Evolutionary conservation across 148 eudicot species (phyloP).

Genomic region (Fallopia convolvulus): DNA sequence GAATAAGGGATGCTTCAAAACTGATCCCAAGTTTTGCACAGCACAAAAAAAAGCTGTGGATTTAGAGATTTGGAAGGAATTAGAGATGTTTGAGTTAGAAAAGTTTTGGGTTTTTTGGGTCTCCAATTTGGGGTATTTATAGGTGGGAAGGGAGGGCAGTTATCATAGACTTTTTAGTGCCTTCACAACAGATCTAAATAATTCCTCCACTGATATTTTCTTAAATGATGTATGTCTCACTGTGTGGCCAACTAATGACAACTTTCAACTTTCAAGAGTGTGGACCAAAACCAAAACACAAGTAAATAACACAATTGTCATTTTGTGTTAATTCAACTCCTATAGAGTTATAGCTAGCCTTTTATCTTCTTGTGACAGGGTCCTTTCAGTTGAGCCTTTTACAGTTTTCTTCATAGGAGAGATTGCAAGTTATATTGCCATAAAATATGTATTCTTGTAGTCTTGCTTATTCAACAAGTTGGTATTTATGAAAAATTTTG

Average conservation of each 20-base stretch:
- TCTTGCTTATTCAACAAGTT: not conserved
- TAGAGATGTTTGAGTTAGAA: not conserved
- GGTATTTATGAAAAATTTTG: not conserved
- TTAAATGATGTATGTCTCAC: not conserved
- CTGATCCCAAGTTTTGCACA: not conserved
- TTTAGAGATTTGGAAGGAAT: not conserved
- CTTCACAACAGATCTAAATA: not conserved
- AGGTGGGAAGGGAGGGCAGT: not conserved
- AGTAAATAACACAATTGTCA: conserved; percentile 6
- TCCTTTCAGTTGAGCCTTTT: not conserved
- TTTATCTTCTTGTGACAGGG: not conserved
- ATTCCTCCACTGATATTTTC: not conserved
- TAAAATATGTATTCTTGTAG: not conserved
- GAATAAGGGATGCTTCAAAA: not conserved
- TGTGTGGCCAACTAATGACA: conserved; percentile 1
- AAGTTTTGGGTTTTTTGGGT: not conserved
- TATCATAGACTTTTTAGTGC: not conserved
- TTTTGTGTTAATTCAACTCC: not conserved
- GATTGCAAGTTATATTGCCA: not conserved
- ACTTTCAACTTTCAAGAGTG: conserved; percentile 1
- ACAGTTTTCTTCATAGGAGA: conserved; percentile 5
- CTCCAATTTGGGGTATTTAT: not conserved
- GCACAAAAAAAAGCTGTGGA: conserved; percentile 9
- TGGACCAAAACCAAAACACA: not conserved
- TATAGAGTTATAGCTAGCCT: not conserved